phyloP scores from a whole-genome alignment of 352 stramenopile genomes.

The Phytophthora vignae region DNA sequence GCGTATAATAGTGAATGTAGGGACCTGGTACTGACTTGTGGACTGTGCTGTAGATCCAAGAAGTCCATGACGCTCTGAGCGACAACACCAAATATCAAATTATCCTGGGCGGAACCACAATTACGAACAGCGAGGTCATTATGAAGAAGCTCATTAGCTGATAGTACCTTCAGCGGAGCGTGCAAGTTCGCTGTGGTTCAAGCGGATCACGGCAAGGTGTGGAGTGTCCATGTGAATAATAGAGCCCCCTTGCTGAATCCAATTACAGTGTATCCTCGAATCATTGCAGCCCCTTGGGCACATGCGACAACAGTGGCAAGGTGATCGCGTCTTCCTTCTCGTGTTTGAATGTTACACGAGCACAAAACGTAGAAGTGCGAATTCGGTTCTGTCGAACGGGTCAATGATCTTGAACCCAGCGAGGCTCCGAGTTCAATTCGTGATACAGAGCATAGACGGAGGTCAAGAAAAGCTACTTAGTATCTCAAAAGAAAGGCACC shows the following conservation, averaged over 20 bases:
- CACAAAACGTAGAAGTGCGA: too few relatives aligned
- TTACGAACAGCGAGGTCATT: slow-evolving; percentile 76
- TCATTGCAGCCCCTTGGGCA: neutral
- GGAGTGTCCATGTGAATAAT: slow-evolving; percentile 19
- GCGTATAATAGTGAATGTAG: neutral
- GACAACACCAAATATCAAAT: slow-evolving; percentile 63
- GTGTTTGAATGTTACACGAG: too few relatives aligned
- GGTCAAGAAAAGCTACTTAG: too few relatives aligned
- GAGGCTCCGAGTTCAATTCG: slow-evolving; percentile 34
- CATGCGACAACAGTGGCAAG: slow-evolving; percentile 13
- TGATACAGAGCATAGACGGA: slow-evolving; percentile 10
- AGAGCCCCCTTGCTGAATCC: slow-evolving; percentile 6
- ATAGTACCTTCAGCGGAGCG: slow-evolving; percentile 2
- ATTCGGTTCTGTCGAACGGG: slow-evolving; percentile 42
- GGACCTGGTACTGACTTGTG: neutral
- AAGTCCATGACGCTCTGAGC: slow-evolving; percentile 64
- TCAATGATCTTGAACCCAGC: slow-evolving; percentile 4
- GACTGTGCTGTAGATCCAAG: slow-evolving; percentile 58
- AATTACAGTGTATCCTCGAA: slow-evolving; percentile 19
- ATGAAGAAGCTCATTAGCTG: slow-evolving; percentile 63
- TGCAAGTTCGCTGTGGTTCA: neutral
- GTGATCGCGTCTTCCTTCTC: neutral
- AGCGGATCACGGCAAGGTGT: neutral
- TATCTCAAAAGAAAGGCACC: too few relatives aligned
- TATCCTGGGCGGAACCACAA: slow-evolving; percentile 75